Conservation (phyloP, 805 yeast genomes). For the Aciculoconidium aculeatum region DNA sequence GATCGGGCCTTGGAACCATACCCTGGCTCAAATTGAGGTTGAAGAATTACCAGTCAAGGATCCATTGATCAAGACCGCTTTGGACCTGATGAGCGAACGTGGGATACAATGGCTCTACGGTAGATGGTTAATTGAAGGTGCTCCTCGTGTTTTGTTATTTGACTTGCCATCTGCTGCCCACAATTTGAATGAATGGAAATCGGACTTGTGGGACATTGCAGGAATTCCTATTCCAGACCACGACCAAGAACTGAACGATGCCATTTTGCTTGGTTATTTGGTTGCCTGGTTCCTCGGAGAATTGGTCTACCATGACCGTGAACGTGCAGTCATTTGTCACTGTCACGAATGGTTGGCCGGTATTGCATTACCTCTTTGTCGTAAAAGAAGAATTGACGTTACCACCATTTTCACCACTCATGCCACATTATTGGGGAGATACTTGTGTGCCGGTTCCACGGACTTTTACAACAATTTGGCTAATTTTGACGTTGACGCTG, state of each 20-base stretch:
- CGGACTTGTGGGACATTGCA: slow-evolving; percentile 84
- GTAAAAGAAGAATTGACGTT: slow-evolving; percentile 86
- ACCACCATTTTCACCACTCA: slow-evolving; percentile 96
- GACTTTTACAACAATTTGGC: slow-evolving; percentile 92
- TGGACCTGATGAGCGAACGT: slow-evolving; percentile 73
- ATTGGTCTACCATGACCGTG: slow-evolving; percentile 73
- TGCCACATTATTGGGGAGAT: slow-evolving; percentile 92
- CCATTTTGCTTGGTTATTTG: slow-evolving; percentile 84
- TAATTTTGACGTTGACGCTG: slow-evolving; percentile 90
- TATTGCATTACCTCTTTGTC: slow-evolving; percentile 85
- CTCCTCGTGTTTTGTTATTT: slow-evolving; percentile 86
- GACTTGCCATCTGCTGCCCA: slow-evolving; percentile 71
- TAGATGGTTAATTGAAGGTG: slow-evolving; percentile 96
- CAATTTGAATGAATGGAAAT: slow-evolving; percentile 85
- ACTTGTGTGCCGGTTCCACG: slow-evolving; percentile 92
- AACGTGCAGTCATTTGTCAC: slow-evolving; percentile 87
- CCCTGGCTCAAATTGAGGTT: slow-evolving; percentile 74
- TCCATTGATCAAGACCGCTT: slow-evolving; percentile 50
- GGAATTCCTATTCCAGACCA: slow-evolving; percentile 92
- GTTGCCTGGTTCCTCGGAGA: slow-evolving; percentile 98
- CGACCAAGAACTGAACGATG: slow-evolving; percentile 86
- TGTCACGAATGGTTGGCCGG: slow-evolving; percentile 99
- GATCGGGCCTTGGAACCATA: slow-evolving; percentile 78
- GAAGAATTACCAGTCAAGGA: slow-evolving; percentile 62
- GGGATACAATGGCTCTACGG: slow-evolving; percentile 86